Base-by-base conservation (phyloP, 2,329 filamentous ascomycete species). In the Aspergillus fructus region DNA sequence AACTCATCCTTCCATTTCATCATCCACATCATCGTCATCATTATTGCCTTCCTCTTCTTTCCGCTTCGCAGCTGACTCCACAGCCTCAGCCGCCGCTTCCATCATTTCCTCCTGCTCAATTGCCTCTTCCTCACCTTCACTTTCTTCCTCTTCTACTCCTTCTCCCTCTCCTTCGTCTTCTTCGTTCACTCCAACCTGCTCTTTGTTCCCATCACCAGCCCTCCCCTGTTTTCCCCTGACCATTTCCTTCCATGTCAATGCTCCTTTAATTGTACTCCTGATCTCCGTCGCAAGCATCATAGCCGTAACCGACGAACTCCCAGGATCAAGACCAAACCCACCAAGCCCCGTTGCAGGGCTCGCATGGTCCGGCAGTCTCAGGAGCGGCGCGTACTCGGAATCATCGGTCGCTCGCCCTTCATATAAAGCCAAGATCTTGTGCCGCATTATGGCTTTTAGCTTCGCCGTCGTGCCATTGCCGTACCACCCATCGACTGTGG, bases 371-470 rank as follows among this genome's bases (percentile, higher is more conserved):
- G 78, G 78, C 23, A 81, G 65, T 1, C 55, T 56, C 42, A 78
- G 47, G 6, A 81, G 66, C 9, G 66, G 66, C 41, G 58, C 56
- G 55, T 76, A 77, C 4, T 75, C 73, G 6, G 59, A 59, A 27
- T 78, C 73, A 21, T 71, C 65, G n/a, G 71, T 64, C 2, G 60
- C 53, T 4, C 64, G 63, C 6, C 72, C 71, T 4, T 75, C 71
- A 9, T 85, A 81, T 47, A 92, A 83, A 1, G 84, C 83, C 11
- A 87, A 81, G 68, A 96, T 87, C 75, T 96, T 97, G 49, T 88
- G 87, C 69, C 92, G 91, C 88, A 97, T 93, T 63, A 96, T 87
- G 3, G 89, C 86, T 66, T 93, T 92, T 45, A 88, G 87, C 69
- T 96, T 96, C 45, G 88, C 86, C 80, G 91, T 88, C 1, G 90